Evolutionary conservation across 371 early-diverging fungal genomes (phyloP).

Genomic region (Apophysomyces trapeziformis): DNA sequence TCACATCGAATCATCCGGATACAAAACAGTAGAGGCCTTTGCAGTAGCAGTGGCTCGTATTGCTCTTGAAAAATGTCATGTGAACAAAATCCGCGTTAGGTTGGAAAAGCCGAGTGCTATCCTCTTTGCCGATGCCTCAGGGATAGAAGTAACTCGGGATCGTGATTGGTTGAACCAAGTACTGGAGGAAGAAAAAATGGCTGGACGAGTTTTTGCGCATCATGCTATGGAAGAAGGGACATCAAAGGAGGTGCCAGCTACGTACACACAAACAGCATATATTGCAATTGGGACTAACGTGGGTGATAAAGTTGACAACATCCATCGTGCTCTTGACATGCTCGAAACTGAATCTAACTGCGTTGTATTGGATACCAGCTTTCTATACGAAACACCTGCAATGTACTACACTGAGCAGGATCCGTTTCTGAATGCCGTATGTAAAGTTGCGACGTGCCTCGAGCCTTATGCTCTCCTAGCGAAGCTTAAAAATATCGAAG

Average conservation of each 20-base stretch:
- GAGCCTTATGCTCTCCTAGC: slow-evolving; percentile 77
- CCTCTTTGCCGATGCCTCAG: slow-evolving; percentile 89
- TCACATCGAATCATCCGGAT: slow-evolving; percentile 73
- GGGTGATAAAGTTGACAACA: slow-evolving; percentile 81
- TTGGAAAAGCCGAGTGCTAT: slow-evolving; percentile 94
- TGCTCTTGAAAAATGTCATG: slow-evolving; percentile 80
- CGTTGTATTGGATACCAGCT: slow-evolving; percentile 89
- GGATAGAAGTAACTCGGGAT: slow-evolving; percentile 89
- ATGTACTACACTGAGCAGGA: slow-evolving; percentile 97
- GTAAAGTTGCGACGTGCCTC: slow-evolving; percentile 82
- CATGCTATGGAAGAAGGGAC: slow-evolving; percentile 18
- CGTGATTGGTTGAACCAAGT: slow-evolving; percentile 50
- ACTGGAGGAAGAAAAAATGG: slow-evolving; percentile 36
- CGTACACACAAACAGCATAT: slow-evolving; percentile 55
- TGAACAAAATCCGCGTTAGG: slow-evolving; percentile 82
- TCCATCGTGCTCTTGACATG: slow-evolving; percentile 72
- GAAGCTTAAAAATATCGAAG: slow-evolving; percentile 85
- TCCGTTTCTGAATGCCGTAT: slow-evolving; percentile 87
- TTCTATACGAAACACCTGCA: slow-evolving; percentile 94
- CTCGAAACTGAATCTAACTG: slow-evolving; percentile 59
- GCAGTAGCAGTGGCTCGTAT: slow-evolving; percentile 74
- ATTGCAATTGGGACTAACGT: slow-evolving; percentile 95
- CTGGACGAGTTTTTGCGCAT: slow-evolving; percentile 37
- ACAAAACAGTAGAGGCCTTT: slow-evolving; percentile 87
- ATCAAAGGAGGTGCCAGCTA: slow-evolving; percentile 36